phyloP scores from a whole-genome alignment of 345 rosid genomes.

The Xanthoceras sorbifolium region DNA sequence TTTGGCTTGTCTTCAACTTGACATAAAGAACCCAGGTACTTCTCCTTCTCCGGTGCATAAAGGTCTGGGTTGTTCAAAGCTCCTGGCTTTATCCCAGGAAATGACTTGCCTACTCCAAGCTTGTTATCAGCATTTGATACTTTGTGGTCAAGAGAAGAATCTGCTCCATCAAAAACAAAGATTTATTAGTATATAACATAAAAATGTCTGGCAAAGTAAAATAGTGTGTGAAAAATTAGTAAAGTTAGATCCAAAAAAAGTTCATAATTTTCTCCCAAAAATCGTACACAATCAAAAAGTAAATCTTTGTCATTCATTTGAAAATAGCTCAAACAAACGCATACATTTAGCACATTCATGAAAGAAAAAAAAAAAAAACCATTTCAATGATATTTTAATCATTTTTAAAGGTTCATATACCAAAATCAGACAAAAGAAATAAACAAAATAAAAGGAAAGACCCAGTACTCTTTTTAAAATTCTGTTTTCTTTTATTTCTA shows the following conservation, averaged over 20 bases:
- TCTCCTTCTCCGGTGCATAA: conserved; percentile 74
- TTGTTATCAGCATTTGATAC: conserved; percentile 65
- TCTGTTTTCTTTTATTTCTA: conserved; percentile 12
- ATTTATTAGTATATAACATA: too few relatives aligned
- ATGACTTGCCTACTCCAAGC: conserved; percentile 48
- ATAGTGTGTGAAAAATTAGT: too few relatives aligned
- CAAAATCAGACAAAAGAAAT: not conserved
- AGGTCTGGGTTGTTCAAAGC: conserved; percentile 47
- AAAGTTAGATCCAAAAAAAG: not conserved
- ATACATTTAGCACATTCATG: not conserved
- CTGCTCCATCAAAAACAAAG: conserved; percentile 34
- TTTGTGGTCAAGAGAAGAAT: conserved; percentile 51
- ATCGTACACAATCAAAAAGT: not conserved
- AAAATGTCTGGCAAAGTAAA: too few relatives aligned
- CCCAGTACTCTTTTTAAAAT: conserved; percentile 2
- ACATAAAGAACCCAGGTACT: conserved; percentile 67
- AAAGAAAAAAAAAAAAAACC: not conserved
- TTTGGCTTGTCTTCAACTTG: conserved; percentile 57
- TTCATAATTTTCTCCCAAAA: not conserved
- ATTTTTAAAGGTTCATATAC: not conserved
- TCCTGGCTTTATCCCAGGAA: conserved; percentile 38
- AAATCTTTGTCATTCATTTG: not conserved
- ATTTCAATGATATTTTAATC: not conserved
- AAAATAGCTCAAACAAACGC: not conserved
- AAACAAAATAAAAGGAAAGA: not conserved